These are phyloP conservation scores for Chlorella variabilis DNA, from an alignment of 163 green algal genomes.

Conservation along the genomic window DNA sequence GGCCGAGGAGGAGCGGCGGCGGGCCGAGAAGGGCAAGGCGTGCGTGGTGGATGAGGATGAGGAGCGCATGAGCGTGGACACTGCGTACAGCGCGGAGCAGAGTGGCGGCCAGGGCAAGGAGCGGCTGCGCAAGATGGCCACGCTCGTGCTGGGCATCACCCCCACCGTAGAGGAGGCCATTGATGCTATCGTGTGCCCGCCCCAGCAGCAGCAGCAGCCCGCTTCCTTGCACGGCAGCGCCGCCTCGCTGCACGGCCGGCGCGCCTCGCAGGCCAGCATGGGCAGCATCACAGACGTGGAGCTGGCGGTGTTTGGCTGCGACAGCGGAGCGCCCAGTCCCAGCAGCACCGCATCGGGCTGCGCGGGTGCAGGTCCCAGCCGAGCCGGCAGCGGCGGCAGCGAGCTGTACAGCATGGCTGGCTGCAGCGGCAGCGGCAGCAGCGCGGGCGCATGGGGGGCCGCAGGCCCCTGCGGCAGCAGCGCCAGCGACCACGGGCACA, in stretches of 20 bases:
- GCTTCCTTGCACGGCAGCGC: neutral
- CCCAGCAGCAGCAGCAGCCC: neutral
- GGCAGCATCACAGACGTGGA: neutral
- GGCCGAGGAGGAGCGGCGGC: constrained; percentile 7
- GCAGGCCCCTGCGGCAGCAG: neutral
- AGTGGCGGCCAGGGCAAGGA: neutral
- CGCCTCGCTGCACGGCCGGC: neutral
- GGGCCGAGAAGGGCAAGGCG: constrained; percentile 18
- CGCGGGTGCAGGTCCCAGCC: neutral
- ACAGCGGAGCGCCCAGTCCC: no score
- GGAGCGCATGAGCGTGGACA: neutral
- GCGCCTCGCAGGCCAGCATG: neutral
- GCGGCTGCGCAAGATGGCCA: neutral
- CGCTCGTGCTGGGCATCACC: neutral
- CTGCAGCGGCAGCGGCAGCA: constrained; percentile 8
- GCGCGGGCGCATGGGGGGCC: neutral
- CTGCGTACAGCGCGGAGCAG: neutral
- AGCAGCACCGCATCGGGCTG: neutral
- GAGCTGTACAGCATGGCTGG: neutral
- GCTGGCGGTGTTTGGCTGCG: neutral
- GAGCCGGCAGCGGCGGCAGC: neutral
- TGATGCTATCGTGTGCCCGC: neutral
- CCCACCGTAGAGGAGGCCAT: neutral
- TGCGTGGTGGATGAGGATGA: neutral
- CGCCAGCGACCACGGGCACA: neutral